phyloP scores from a whole-genome alignment of 2,329 filamentous ascomycete species.

The Botryosphaeria agaves region DNA sequence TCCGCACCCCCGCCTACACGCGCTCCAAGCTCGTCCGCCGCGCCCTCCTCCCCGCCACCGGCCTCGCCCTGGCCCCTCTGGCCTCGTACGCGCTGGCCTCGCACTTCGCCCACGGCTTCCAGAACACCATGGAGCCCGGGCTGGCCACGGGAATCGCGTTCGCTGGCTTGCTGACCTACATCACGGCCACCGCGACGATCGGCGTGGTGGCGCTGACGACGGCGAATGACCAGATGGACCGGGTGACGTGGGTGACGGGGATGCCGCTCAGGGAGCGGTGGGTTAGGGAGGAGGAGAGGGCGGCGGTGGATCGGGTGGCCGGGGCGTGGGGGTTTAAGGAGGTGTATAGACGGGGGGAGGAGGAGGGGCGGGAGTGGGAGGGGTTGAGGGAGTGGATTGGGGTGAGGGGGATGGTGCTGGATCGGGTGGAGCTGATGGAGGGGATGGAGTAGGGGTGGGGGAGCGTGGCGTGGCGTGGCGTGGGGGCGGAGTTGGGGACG shows the following conservation, averaged over 20 bases:
- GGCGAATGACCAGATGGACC: constrained; percentile 84
- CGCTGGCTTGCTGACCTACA: constrained; percentile 65
- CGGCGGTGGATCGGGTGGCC: constrained; percentile 70
- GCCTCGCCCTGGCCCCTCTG: constrained; percentile 40
- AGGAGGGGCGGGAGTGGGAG: constrained; percentile 84
- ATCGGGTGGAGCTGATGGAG: constrained; percentile 78
- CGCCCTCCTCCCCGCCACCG: constrained; percentile 40
- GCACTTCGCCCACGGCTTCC: constrained; percentile 43
- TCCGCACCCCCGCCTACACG: constrained; percentile 47
- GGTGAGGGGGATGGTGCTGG: constrained; percentile 74
- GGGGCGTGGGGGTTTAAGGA: constrained; percentile 87
- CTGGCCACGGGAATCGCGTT: constrained; percentile 66
- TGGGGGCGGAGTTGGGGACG: neutral
- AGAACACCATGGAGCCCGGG: constrained; percentile 58
- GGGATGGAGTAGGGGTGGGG: constrained; percentile 52
- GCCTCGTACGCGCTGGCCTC: constrained; percentile 55
- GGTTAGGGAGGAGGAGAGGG: constrained; percentile 78
- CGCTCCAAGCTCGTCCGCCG: constrained; percentile 50
- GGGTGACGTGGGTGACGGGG: constrained; percentile 78
- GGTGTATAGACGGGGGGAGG: constrained; percentile 62
- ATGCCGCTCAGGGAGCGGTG: constrained; percentile 67
- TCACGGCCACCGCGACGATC: constrained; percentile 62
- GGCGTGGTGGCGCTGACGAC: constrained; percentile 75
- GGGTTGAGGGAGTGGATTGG: constrained; percentile 67
- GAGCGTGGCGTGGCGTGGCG: neutral